These are phyloP conservation scores for Cantharellus anzutake DNA, from an alignment of 768 basidiomycete genomes.

Conservation along the genomic window DNA sequence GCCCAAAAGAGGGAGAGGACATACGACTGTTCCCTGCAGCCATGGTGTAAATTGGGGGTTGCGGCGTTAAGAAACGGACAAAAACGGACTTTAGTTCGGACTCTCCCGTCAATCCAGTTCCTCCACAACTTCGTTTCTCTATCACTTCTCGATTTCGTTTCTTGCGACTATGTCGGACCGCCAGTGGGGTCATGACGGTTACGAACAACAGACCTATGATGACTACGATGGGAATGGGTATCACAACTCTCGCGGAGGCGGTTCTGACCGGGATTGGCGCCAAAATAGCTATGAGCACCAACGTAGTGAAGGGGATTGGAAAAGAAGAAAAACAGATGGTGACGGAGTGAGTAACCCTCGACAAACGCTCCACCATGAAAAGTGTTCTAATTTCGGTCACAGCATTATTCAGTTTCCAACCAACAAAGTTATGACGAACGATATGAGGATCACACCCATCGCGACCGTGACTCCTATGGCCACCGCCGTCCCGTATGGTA, in stretches of 20 bases:
- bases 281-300: constrained; percentile 43
- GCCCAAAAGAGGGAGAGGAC: constrained; percentile 11
- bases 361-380: too few species aligned
- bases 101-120: too few species aligned
- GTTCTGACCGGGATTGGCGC: constrained; percentile 19
- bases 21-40: constrained; percentile 40
- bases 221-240: constrained; percentile 19
- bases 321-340: constrained; percentile 62
- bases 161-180: constrained; percentile 18
- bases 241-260: constrained; percentile 17
- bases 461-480: constrained; percentile 16
- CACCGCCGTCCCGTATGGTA: constrained; percentile 31
- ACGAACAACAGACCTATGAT: not conserved
- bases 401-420: constrained; percentile 8
- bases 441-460: constrained; percentile 28
- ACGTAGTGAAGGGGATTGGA: constrained; percentile 39
- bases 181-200: constrained; percentile 73
- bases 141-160: too few species aligned
- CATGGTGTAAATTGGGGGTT: constrained; percentile 21
- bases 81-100: not conserved
- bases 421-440: constrained; percentile 13
- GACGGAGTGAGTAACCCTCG: not conserved
- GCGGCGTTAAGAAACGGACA: not conserved
- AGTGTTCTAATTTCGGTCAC: too few species aligned
- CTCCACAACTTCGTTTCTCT: too few species aligned